These are phyloP conservation scores for Tilletia setariae DNA, from an alignment of 1,284 basidiomycete species.

Conservation along the genomic window DNA sequence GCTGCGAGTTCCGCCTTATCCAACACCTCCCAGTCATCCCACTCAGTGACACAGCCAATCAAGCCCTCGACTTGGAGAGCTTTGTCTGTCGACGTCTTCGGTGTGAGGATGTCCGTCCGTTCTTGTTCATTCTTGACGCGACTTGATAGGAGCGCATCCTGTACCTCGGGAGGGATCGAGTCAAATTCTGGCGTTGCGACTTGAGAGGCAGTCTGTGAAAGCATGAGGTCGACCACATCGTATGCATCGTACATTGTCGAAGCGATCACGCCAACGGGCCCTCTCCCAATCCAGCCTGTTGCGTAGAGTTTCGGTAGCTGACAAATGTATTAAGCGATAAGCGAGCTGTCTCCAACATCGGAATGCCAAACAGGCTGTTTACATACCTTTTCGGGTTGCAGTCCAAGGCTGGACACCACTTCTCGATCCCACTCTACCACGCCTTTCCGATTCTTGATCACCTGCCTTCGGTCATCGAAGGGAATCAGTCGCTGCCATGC, in stretches of 20 bases:
- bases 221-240: constrained; percentile 68
- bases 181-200: background rate
- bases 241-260: constrained; percentile 93
- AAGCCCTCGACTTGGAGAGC: background rate
- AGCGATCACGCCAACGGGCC: constrained; percentile 87
- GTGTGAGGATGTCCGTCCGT: background rate
- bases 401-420: background rate
- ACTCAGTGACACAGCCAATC: background rate
- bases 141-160: background rate
- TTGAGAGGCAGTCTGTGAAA: constrained; percentile 43
- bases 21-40: constrained; percentile 10
- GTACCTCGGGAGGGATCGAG: background rate
- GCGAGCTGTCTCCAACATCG: background rate
- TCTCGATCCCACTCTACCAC: constrained; percentile 1
- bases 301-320: constrained; percentile 71
- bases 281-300: constrained; percentile 88
- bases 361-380: background rate
- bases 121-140: background rate
- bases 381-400: background rate
- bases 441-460: constrained; percentile 26
- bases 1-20: background rate
- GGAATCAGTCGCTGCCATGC: background rate
- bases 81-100: background rate
- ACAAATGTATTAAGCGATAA: constrained; percentile 1
- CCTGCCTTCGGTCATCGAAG: background rate